Evolutionary conservation across 805 yeast genomes (phyloP), one percentile per base, ranked within the genome.

Genomic region (Candida khao-thaluensis): DNA sequence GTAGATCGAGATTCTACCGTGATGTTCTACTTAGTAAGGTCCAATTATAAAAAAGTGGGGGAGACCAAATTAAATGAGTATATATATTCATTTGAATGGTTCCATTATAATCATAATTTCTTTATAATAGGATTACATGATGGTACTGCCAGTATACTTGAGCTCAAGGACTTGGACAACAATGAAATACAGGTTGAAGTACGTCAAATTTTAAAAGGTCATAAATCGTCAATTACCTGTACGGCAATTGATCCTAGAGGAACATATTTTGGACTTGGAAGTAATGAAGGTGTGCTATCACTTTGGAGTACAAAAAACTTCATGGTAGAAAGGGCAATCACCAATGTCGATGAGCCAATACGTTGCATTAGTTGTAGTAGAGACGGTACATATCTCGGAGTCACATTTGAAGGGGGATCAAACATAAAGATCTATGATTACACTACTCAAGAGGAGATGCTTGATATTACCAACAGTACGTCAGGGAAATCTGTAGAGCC

Each of bases 211-310:
- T 48, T 69, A n/a, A 43, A 45, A 23, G 66, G 69, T 15, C 85
- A 81, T 48, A 62, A 76, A 28, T 71, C 81, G 1, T 60, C 79
- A 1, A 69, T 76, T 3, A 69, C 75, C 2, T 51, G 72, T 21
- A 41, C 78, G 10, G 59, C 60, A 12, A 56, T 77, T 37, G 84
- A 78, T 48, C 81, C 82, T 3, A 51, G 66, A 35, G 87, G 82
- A 0, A 48, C 59, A 16, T 72, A 56, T 47, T 41, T 82, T 8
- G 70, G 73, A 2, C 71, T 71, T 2, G 87, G 85, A 0, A 65
- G 81, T 14, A 71, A 69, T 40, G 85, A 79, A 43, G 84, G 84
- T 17, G 65, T 73, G 14, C 68, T 76, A 5, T 66, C 78, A 14
- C 27, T 76, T 8, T 79, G 82, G 81, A 61, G 64, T 27, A 52